phyloP scores from a whole-genome alignment of 2,329 filamentous ascomycete species.

The Zopfia rhizophila region DNA sequence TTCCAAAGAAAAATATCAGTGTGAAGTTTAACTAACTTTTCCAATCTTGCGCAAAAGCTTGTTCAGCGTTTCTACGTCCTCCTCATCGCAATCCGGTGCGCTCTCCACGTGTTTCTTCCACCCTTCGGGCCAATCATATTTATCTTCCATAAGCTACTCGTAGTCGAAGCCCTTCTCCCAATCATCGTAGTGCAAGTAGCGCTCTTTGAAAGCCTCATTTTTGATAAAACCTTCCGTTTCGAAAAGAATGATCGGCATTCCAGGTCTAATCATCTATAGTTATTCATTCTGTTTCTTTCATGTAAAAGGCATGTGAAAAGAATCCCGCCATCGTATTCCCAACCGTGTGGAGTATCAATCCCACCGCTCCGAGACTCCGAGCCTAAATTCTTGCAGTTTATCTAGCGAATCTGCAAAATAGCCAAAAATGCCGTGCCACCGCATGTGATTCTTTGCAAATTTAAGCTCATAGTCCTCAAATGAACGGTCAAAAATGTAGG shows the following conservation, averaged over 20 bases:
- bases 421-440: conserved; percentile 15
- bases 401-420: conserved; percentile 4
- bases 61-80: no score
- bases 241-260: conserved; percentile 16
- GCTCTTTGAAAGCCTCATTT: conserved; percentile 7
- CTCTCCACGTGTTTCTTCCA: no score
- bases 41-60: no score
- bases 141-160: no score
- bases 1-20: no score
- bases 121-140: no score
- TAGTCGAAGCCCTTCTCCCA: conserved; percentile 2
- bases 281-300: no score
- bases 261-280: no score
- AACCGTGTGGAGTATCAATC: conserved; percentile 3
- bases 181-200: conserved; percentile 16
- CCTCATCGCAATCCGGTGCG: no score
- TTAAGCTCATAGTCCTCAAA: background rate
- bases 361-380: conserved; percentile 18
- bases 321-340: background rate
- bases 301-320: no score
- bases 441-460: background rate
- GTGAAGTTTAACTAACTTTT: no score
- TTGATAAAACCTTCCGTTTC: conserved; percentile 15
- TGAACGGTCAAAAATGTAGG: no score
- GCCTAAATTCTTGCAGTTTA: conserved; percentile 9